Evolutionary conservation across 1,284 basidiomycete genomes (phyloP), one percentile per base, ranked within the genome.

Genomic region (Trichosporon sp.): DNA sequence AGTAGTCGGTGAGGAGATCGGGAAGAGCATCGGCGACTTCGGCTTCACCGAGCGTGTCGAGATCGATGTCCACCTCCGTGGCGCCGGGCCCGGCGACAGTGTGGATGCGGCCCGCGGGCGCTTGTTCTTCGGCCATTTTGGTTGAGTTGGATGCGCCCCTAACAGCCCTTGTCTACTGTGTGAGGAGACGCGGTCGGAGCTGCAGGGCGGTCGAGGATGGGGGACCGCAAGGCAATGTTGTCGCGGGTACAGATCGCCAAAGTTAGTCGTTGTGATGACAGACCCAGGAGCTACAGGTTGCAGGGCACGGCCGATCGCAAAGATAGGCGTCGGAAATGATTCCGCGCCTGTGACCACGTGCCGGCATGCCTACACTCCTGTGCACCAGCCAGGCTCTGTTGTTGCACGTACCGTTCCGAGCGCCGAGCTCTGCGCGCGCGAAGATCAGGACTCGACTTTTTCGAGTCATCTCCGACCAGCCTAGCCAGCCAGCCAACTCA

Each of bases 31-130:
- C 74, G 29, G 78, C 77, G 8, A 72, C 70, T 57, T 76, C 75
- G 25, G 73, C 68, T 32, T 78, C 76, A 13, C 34, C 73, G 21
- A 82, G 75, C 9, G 76, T 70, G 68, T 80, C 74, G 52, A 81
- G 73, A 59, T 81, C 78, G 54, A 80, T 72, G 65, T 82, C 80
- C 58, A 75, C 78, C 60, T 77, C 73, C 59, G 75, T 68, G 59
- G 75, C 76, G 33, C 76, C 76, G 63, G 72, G 71, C 59, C 76
- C 76, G 49, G 71, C 69, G 54, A 78, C 74, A 31, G 74, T 71
- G 59, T 67, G 61, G 54, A 64, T 61, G 54, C 70, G 37, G 60
- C 40, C 54, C 46, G 62, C 13, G 37, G 61, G 60, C 57, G 63
- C 54, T 13, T 56, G 27, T n/a, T 52, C 59, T 31, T 68, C 70